Evolutionary conservation across 257 asterid genomes (phyloP).

Genomic region (Parsonsia alboflavescens): DNA sequence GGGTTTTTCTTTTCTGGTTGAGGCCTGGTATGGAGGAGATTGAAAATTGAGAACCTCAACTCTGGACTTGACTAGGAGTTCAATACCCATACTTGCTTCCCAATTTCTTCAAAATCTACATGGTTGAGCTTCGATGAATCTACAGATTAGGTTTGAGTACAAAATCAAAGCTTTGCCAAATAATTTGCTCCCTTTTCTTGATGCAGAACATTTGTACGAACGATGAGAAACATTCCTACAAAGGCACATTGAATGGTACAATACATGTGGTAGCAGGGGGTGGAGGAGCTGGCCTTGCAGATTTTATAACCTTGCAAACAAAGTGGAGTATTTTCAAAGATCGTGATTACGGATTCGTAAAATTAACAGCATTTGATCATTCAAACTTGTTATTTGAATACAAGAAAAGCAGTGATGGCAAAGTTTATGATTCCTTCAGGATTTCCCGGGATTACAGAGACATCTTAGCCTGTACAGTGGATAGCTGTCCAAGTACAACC

Average conservation of each 20-base stretch:
- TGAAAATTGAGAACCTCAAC: neutral
- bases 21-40: neutral
- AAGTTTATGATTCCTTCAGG: conserved; percentile 77
- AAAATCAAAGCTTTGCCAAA: neutral
- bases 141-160: neutral
- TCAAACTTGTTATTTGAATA: conserved; percentile 82
- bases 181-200: neutral
- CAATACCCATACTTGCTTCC: neutral
- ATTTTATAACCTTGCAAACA: conserved; percentile 54
- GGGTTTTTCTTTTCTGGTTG: neutral
- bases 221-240: conserved; percentile 49
- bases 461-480: conserved; percentile 73
- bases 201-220: conserved; percentile 66
- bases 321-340: conserved; percentile 78
- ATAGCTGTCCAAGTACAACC: conserved; percentile 76
- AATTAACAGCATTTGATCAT: conserved; percentile 72
- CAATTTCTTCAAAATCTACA: neutral
- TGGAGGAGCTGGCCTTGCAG: conserved; percentile 80
- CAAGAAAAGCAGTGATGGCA: conserved; percentile 79
- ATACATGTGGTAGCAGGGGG: conserved; percentile 97
- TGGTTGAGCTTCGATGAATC: too few relatives aligned
- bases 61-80: too few relatives aligned
- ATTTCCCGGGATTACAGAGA: conserved; percentile 83
- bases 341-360: conserved; percentile 70
- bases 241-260: conserved; percentile 75